Base-by-base conservation (phyloP, 2,329 filamentous ascomycete species). In the Venturia effusa region DNA sequence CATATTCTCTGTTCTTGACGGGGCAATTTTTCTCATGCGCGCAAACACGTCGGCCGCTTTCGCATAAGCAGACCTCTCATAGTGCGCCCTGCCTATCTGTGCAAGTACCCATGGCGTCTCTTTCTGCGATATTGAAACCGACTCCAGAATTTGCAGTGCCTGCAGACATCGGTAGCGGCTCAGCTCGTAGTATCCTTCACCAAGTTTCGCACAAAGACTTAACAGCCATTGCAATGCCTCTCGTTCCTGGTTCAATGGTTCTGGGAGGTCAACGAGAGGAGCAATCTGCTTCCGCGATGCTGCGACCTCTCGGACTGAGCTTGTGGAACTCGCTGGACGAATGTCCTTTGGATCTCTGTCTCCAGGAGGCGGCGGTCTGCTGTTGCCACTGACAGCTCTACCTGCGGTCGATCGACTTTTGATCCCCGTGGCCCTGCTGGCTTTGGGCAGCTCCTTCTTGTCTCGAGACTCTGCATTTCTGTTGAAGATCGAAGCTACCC, bases 101-200 rank as follows among this genome's bases (percentile, higher is more conserved):
- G 92, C 88, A 64, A 97, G 81, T 17, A 97, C 91, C 90, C 92
- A 97, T 1, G 94, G 90, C 1, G 93, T 96, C 67, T 96, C 92
- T 69, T 90, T 86, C 70, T 97, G 93, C 5, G 81, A 77, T 37
- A 84, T 78, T 1, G 90, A 87, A 24, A 99, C 78, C 0, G 85
- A 82, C 66, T 82, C 82, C 72, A 93, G 92, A 2, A 85, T 81
- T 66, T 89, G 84, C 59, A 97, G 78, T 1, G 94, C 89, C 66
- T 94, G 87, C 27, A 84, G 79, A 68, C 90, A 90, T 69, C 88
- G 87, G 72, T 91, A 99, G 60, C 88, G 88, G 17, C 88, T 88
- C 59, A 96, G 79, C 6, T 87, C 82, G 69, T 88, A 87, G 74
- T 93, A 95, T 0, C 89, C 93, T 34, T 83, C 84, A 19, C 89